Evolutionary conservation across 192 early-diverging fungal genomes (phyloP).

Genomic region (Chytriomyces sp.): DNA sequence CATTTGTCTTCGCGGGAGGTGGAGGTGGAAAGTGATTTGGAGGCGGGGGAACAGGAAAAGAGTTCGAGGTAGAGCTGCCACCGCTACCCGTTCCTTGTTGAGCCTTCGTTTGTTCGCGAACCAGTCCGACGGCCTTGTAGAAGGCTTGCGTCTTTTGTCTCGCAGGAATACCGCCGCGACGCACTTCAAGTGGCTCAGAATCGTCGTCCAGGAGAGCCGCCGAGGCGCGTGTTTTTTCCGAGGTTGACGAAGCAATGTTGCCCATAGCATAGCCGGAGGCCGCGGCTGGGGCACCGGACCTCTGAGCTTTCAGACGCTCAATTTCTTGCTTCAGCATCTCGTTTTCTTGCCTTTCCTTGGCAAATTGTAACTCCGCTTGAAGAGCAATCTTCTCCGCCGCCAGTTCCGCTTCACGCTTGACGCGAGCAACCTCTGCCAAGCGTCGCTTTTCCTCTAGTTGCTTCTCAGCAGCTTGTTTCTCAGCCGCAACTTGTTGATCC

Average conservation of each 20-base stretch:
- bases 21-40: not conserved
- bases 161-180: not conserved
- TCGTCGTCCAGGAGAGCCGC: conserved; percentile 17
- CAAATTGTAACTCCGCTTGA: conserved; percentile 25
- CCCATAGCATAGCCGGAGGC: not conserved
- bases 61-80: not conserved
- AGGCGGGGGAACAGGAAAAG: not conserved
- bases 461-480: conserved; percentile 18
- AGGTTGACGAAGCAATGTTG: not conserved
- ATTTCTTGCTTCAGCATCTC: conserved; percentile 26
- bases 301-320: conserved; percentile 11
- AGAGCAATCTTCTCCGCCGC: conserved; percentile 16
- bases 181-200: conserved; percentile 3
- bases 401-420: conserved; percentile 24
- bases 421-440: conserved; percentile 7
- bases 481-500: conserved; percentile 1
- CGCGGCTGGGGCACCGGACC: not conserved
- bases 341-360: conserved; percentile 24
- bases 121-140: conserved; percentile 22
- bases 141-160: not conserved
- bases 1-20: not conserved
- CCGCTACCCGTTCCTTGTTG: not conserved
- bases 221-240: not conserved
- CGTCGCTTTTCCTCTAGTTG: conserved; percentile 16
- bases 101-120: conserved; percentile 17